A percentile compares a stretch with the other conserved stretches of the same genome.
phyloP scores from a whole-genome alignment of 2,329 filamentous ascomycete genomes.

The Aspergillus unguis region DNA sequence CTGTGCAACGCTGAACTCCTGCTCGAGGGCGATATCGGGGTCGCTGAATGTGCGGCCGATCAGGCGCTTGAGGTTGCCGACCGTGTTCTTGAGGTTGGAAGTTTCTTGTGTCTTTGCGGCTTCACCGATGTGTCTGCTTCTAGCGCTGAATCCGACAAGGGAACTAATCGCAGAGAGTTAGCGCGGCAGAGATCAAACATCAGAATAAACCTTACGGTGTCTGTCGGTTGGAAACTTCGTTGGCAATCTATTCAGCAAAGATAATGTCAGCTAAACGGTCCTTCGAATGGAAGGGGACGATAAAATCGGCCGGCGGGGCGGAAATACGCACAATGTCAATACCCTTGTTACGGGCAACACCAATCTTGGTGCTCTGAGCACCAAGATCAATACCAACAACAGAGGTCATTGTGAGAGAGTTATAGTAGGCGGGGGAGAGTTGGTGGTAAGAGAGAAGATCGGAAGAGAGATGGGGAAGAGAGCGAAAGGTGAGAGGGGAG shows the following conservation, averaged over 20 bases:
- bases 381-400: slow-evolving; percentile 87
- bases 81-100: slow-evolving; percentile 99
- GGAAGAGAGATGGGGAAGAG: slow-evolving; percentile 22
- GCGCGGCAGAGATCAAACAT: slow-evolving; percentile 10
- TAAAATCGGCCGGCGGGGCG: slow-evolving; percentile 19
- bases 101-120: slow-evolving; percentile 97
- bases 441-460: slow-evolving; percentile 18
- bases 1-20: slow-evolving; percentile 80
- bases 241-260: slow-evolving; percentile 69
- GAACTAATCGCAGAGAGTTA: slow-evolving; percentile 56
- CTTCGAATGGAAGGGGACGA: slow-evolving; percentile 8
- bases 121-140: slow-evolving; percentile 91
- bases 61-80: slow-evolving; percentile 87
- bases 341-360: slow-evolving; percentile 95
- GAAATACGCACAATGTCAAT: slow-evolving; percentile 86
- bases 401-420: slow-evolving; percentile 49
- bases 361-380: slow-evolving; percentile 94
- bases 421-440: slow-evolving; percentile 18
- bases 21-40: slow-evolving; percentile 89
- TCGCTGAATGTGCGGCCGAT: slow-evolving; percentile 82
- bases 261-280: slow-evolving; percentile 16
- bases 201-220: slow-evolving; percentile 74
- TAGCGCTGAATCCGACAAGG: slow-evolving; percentile 90
- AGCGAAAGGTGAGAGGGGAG: slow-evolving; percentile 13
- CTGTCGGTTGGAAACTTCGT: slow-evolving; percentile 97